Evolutionary conservation across 1,139 yeast species (phyloP).

Genomic region (Komagataea norvegica): DNA sequence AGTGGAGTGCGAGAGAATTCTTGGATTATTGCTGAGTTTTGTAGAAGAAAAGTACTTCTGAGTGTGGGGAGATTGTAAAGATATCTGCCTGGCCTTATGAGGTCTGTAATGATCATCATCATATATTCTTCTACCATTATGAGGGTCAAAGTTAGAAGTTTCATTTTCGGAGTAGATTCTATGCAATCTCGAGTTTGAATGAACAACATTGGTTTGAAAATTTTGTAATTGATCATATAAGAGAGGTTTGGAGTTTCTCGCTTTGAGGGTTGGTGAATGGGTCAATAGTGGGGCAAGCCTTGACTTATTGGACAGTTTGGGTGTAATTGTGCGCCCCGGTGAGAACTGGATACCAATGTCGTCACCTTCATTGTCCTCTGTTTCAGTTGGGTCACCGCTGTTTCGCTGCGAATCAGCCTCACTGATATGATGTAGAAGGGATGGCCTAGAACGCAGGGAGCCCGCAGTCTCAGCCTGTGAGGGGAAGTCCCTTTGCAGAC

Average conservation of each 20-base stretch:
- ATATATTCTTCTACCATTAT: conserved; percentile 45
- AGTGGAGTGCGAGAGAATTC: conserved; percentile 8
- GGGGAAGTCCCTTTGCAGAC: neutral
- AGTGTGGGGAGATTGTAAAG: conserved; percentile 4
- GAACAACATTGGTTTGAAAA: conserved; percentile 7
- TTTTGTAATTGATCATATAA: conserved; percentile 17
- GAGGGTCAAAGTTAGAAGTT: conserved; percentile 45
- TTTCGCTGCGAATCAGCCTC: neutral
- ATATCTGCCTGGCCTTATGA: conserved; percentile 13
- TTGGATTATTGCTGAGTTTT: conserved; percentile 5
- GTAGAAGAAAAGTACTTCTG: conserved; percentile 7
- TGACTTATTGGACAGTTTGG: neutral
- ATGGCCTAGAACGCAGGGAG: neutral
- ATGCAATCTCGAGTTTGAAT: conserved; percentile 15
- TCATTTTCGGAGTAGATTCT: conserved; percentile 51
- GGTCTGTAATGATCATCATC: conserved; percentile 46
- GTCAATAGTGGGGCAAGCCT: conserved; percentile 11
- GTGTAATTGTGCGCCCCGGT: conserved; percentile 6
- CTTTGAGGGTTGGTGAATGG: conserved; percentile 9
- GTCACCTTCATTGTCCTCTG: conserved; percentile 4
- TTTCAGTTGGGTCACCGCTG: conserved; percentile 6
- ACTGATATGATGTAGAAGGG: conserved; percentile 3
- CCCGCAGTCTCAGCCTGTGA: neutral
- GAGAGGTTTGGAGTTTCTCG: conserved; percentile 11
- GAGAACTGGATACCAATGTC: conserved; percentile 9